Base-by-base conservation (phyloP, 768 basidiomycete species). In the Naematelia aurantialba region DNA sequence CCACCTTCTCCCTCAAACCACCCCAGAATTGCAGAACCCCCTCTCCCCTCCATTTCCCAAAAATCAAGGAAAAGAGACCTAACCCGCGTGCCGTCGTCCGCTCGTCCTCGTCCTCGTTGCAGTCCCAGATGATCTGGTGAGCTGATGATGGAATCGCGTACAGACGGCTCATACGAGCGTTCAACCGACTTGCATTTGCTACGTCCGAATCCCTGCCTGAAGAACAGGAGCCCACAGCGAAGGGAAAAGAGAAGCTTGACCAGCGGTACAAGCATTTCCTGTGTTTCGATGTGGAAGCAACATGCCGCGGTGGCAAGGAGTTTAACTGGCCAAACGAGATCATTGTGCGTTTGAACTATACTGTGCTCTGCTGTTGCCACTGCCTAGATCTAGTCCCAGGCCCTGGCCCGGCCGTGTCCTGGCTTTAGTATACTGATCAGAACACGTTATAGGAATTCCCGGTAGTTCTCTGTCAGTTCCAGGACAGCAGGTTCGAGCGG, bases 311-410 rank as follows among this genome's bases (percentile, higher is more conserved):
- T 42, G 87, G 86, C 34, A 82, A 84, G 30, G 82, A 82, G 67
- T 89, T 91, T 63, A 83, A 86, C 55, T 94, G 86, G 78, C 89
- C 93, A 1, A 96, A 96, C 77, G 94, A 98, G 79, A 92, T 98
- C 56, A 96, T 98, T 62, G 94, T 89, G 74, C 71, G 87, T 82
- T 56, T 60, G 47, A 50, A 24, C 29, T 42, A 22, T 22, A 48
- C 54, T 58, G 25, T 63, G 52, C 49, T 51, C 51, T 30, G 10
- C 48, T 29, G 44, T 30, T 65, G 22, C 55, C 21, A 52, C 5
- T 25, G 52, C 34, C 14, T 48, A 26, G n/a, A n/a, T n/a, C n/a
- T n/a, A n/a, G n/a, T n/a, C n/a, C 42, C 42, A 44, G 12, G 3
- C 17, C 14, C n/a, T 48, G 47, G 39, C 24, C 11, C 55, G n/a